Evolutionary conservation across 495 filamentous ascomycete genomes (phyloP), one percentile per base, ranked within the genome.

Genomic region (Cladorrhinum samala): DNA sequence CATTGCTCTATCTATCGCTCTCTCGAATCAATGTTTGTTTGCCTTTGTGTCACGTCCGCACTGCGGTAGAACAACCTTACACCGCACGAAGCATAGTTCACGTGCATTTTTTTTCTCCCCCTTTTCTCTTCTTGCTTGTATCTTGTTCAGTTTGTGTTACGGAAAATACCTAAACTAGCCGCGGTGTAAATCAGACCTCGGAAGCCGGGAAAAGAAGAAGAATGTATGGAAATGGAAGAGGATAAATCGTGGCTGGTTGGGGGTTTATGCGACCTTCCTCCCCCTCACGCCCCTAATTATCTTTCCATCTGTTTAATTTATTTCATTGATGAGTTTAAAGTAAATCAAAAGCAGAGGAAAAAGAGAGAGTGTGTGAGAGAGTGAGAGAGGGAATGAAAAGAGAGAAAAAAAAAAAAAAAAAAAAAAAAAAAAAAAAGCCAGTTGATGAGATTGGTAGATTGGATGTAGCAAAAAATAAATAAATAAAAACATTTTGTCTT

Each of bases 401-500:
- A 7, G 14, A 7, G 7, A 37, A 37, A 37, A 37, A 37, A 14
- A 37, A 37, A 7, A 37, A 7, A 14, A 37, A 14, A 37, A 37
- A 37, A 37, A 37, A 37, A 14, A 37, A 24, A n/a, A 23, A 45
- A 45, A 16, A 21, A 45, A 41, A 5, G 8, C 39, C 39, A 41
- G 39, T 16, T 41, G 39, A 17, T 17, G 17, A n/a, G 16, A 41
- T n/a, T 41, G 14, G 20, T 18, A 17, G 39, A 41, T 17, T 41
- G 39, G 30, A 7, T 6, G 20, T 16, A 41, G n/a, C n/a, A n/a
- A n/a, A n/a, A n/a, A n/a, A n/a, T n/a, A n/a, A n/a, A n/a, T 18
- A 41, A n/a, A 41, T 41, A n/a, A 41, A 37, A 37, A 41, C 39
- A 41, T 41, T 9, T 41, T n/a, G n/a, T n/a, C n/a, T n/a, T n/a